Evolutionary conservation across 2,329 filamentous ascomycete species (phyloP).

Genomic region (Coniochaeta sp.): DNA sequence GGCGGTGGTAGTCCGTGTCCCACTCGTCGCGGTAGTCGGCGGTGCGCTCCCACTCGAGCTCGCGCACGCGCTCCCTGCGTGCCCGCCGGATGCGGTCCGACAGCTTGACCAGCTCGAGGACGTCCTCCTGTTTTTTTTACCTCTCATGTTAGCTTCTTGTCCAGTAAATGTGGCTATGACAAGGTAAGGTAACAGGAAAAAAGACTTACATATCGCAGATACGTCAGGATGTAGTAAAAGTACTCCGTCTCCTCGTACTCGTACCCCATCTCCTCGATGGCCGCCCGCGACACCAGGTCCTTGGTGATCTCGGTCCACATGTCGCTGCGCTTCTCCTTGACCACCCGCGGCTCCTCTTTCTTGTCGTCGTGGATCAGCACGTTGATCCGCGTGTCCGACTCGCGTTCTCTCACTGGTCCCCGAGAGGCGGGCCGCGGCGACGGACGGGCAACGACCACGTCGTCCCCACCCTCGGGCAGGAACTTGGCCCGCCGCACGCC

Average conservation of each 20-base stretch:
- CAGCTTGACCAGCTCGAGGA: conserved; percentile 73
- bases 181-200: no score
- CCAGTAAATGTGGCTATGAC: neutral
- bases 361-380: conserved; percentile 36
- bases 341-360: conserved; percentile 33
- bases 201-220: conserved; percentile 77
- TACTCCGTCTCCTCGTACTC: conserved; percentile 83
- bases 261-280: conserved; percentile 78
- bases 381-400: conserved; percentile 31
- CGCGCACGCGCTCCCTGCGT: conserved; percentile 43
- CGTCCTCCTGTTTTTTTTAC: conserved; percentile 60
- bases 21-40: conserved; percentile 45
- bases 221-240: conserved; percentile 91
- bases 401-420: conserved; percentile 20
- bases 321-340: conserved; percentile 51
- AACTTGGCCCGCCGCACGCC: conserved; percentile 71
- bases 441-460: conserved; percentile 10
- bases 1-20: conserved; percentile 26
- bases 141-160: conserved; percentile 21
- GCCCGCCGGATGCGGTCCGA: conserved; percentile 73
- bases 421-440: conserved; percentile 16
- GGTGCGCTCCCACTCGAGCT: conserved; percentile 54
- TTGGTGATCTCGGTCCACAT: conserved; percentile 98
- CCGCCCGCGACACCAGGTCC: conserved; percentile 79
- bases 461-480: conserved; percentile 55